A percentile compares a stretch with the other conserved stretches of the same genome.
Evolutionary conservation across 2,329 filamentous ascomycete genomes (phyloP).

Genomic region (Hypoxylon sp.): DNA sequence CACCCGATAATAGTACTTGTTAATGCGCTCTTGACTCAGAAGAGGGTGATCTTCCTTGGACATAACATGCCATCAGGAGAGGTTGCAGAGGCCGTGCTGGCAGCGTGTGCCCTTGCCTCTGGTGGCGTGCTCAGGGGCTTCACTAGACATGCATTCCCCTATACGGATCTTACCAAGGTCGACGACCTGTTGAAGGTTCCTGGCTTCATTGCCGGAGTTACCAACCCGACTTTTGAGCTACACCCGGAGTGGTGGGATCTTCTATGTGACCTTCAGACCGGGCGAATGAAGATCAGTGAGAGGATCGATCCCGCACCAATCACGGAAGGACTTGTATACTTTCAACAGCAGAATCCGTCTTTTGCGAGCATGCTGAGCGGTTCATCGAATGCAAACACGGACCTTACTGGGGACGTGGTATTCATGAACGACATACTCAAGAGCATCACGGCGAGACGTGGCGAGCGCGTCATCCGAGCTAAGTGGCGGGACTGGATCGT

Average conservation of each 20-base stretch:
- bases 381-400: conserved; percentile 55
- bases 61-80: conserved; percentile 96
- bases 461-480: conserved; percentile 88
- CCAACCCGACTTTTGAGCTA: conserved; percentile 94
- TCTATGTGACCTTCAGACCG: conserved; percentile 90
- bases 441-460: conserved; percentile 87
- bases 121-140: conserved; percentile 94
- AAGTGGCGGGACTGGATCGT: conserved; percentile 97
- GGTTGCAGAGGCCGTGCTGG: conserved; percentile 96
- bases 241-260: conserved; percentile 99
- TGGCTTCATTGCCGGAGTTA: conserved; percentile 97
- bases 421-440: conserved; percentile 91
- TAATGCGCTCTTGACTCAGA: conserved; percentile 95
- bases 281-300: conserved; percentile 93
- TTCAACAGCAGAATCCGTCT: conserved; percentile 81
- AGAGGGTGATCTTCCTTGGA: conserved; percentile 94
- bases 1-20: conserved; percentile 95
- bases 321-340: conserved; percentile 88
- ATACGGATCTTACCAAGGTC: conserved; percentile 97
- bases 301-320: conserved; percentile 83
- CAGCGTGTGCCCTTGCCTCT: conserved; percentile 93
- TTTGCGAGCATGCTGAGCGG: conserved; percentile 65
- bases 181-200: conserved; percentile 96
- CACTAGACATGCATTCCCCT: conserved; percentile 95
- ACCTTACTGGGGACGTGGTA: conserved; percentile 85